Base-by-base conservation (phyloP, 2,329 filamentous ascomycete species). In the Ustulina deusta region DNA sequence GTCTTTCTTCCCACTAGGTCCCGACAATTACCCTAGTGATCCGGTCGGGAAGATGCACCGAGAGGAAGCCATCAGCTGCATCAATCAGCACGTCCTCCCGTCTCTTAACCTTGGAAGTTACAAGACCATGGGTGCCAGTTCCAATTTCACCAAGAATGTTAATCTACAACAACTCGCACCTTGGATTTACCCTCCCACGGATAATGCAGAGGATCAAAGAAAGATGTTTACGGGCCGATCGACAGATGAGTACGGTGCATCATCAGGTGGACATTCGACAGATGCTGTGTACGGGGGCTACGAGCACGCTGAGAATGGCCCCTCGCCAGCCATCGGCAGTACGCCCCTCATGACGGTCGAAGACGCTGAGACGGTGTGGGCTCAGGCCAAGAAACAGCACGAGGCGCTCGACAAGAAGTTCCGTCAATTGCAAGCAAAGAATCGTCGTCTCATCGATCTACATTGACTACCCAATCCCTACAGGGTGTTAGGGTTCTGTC, bases 51-150 rank as follows among this genome's bases (percentile, higher is more conserved):
- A 90, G 80, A 87, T 91, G 71, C 88, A 89, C 77, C 85, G 88
- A 13, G 88, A 91, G 72, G 89, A 90, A 74, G 88, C 88, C 0
- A 85, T 91, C 46, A 86, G 85, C 76, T 91, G 90, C 78, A 90
- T 91, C 78, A 91, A 91, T 77, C 89, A 91, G 77, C 90, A 89
- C 71, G 87, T 91, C 1, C 81, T 91, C 38, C 89, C 89, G 20
- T 84, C 85, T 3, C 81, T 89, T 17, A 87, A 87, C 71, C 80
- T 87, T 2, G 84, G 84, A 44, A 82, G 81, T 32, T 81, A 82
- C 63, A 85, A 84, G 66, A 63, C 74, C 4, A 65, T 70, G 29
- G 75, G 75, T 32, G 61, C 80, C 11, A 83, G 82, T 70, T 79
- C 81, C 10, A 83, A 83, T 59, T 81, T 85, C 25, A 80, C 83